Base-by-base conservation (phyloP, 2,329 filamentous ascomycete genomes). In the Albophoma yamanashiensis region DNA sequence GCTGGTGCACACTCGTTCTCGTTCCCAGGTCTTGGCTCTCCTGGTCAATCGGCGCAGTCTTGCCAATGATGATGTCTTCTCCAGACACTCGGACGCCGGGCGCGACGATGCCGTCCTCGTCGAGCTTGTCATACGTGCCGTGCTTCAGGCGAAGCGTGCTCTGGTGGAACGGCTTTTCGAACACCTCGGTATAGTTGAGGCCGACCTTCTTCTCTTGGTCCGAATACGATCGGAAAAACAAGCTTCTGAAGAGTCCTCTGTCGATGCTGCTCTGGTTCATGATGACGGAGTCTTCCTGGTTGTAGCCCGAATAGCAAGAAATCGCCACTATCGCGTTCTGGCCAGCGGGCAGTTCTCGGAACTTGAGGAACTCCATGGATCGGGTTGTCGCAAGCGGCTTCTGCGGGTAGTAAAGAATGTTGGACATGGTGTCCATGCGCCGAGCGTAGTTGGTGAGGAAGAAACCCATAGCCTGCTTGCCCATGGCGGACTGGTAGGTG, bases 221-320 rank as follows among this genome's bases (percentile, higher is more conserved):
- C 39, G 92, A 95, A 76, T 99, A 99, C 14, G 93, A 92, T 67
- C 95, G 88, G 84, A 96, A 99, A 80, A 97, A 99, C 59, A 99
- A 78, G 83, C 92, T 97, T 70, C 95, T 86, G 87, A 99, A 99
- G 5, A 99, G 82, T 64, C 94, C 94, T 70, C 94, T 89, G 74
- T 99, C 94, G 69, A 99, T 97, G 75, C 92, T 96, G 78, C 92
- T 97, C 78, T 99, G 94, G 75, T 99, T 99, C 94, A 99, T 97
- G 69, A 99, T 96, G 66, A 99, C 93, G 66, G 94, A 99, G 86
- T 99, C 94, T 91, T 99, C 94, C 74, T 99, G 95, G 76, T 99
- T 99, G 80, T 99, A 99, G 62, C 94, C 94, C 59, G 92, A 96
- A 77, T 99, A 99, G 73, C 90, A 95, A 62, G 92, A 87, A 76